Conservation (phyloP, 164 flowering plant genomes). For the Cinnamomum chago region DNA sequence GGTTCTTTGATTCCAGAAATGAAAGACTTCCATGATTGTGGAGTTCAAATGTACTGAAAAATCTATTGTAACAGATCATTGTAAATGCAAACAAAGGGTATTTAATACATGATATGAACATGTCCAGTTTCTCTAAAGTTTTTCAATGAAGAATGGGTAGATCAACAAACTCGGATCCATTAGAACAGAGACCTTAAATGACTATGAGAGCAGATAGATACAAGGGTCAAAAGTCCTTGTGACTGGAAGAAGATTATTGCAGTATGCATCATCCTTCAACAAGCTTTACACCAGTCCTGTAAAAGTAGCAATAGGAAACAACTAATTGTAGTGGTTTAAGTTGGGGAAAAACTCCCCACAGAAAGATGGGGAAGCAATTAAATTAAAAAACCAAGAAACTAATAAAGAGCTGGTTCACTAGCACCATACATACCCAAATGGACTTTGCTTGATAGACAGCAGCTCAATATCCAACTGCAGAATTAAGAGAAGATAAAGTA, state of each 20-base stretch:
- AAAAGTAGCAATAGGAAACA: slow-evolving; percentile 5
- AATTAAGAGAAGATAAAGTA: neutral
- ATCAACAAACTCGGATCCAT: neutral
- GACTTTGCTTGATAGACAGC: slow-evolving; percentile 72
- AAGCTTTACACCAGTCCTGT: slow-evolving; percentile 55
- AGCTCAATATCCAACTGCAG: slow-evolving; percentile 82
- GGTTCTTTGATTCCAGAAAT: neutral
- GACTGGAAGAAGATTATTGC: neutral
- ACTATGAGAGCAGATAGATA: neutral
- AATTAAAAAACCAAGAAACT: neutral
- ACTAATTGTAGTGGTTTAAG: neutral
- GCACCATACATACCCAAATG: slow-evolving; percentile 61
- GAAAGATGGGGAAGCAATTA: neutral
- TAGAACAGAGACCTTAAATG: neutral
- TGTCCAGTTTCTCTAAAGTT: neutral
- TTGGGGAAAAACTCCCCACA: neutral
- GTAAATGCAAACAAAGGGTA: neutral
- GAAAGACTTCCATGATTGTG: neutral
- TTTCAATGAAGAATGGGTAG: neutral
- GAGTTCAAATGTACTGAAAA: neutral
- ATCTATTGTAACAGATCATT: neutral
- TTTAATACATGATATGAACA: neutral
- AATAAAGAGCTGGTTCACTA: neutral
- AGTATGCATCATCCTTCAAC: slow-evolving; percentile 44
- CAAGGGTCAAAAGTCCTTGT: neutral